These are phyloP conservation scores for Phytophthora tubulina DNA, from an alignment of 352 stramenopile species.

Conservation along the genomic window DNA sequence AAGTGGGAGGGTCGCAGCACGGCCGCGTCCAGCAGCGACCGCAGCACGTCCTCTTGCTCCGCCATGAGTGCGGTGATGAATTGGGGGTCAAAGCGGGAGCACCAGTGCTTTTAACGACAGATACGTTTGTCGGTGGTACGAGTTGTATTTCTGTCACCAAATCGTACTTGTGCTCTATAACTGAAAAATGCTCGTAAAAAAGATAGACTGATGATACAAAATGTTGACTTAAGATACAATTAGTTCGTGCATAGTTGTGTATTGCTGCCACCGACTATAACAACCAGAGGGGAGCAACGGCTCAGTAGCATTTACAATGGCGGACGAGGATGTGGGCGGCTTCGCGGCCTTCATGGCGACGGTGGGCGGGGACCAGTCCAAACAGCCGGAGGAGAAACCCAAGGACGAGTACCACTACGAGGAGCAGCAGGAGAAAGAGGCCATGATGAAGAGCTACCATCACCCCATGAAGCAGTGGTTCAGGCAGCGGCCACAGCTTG, in stretches of 20 bases:
- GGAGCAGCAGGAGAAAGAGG: slow-evolving; percentile 87
- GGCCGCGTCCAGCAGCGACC: slow-evolving; percentile 64
- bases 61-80: slow-evolving; percentile 24
- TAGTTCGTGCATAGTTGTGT: background rate
- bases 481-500: slow-evolving; percentile 60
- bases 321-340: slow-evolving; percentile 51
- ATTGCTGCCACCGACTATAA: slow-evolving; percentile 8
- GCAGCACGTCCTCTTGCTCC: slow-evolving; percentile 70
- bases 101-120: slow-evolving; percentile 27
- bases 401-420: slow-evolving; percentile 83
- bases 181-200: background rate
- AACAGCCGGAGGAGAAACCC: slow-evolving; percentile 16
- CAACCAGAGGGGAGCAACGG: slow-evolving; percentile 7
- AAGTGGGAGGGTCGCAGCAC: slow-evolving; percentile 59
- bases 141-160: background rate
- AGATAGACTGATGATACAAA: background rate
- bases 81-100: slow-evolving; percentile 7
- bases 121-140: slow-evolving; percentile 13
- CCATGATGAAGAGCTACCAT: slow-evolving; percentile 91
- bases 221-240: background rate
- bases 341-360: slow-evolving; percentile 84
- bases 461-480: slow-evolving; percentile 92
- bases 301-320: slow-evolving; percentile 46
- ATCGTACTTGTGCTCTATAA: background rate
- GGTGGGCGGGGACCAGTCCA: slow-evolving; percentile 40